Evolutionary conservation across 352 stramenopile species (phyloP).

Genomic region (Phytophthora rubi): DNA sequence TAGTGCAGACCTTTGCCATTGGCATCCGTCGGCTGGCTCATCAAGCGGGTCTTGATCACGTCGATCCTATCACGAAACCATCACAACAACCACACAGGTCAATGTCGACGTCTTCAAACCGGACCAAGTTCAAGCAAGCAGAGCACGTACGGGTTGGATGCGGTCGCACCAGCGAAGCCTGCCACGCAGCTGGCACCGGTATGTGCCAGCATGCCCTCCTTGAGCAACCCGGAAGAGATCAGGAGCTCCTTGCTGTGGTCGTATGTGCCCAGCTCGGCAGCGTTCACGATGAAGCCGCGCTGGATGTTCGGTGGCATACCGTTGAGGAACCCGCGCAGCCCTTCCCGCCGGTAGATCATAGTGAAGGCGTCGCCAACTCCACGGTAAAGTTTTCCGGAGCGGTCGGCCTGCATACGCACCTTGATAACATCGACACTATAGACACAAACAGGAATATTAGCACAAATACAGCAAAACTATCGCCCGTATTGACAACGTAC

Average conservation of each 20-base stretch:
- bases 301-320: constrained; percentile 89
- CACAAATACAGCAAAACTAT: neutral
- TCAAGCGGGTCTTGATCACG: constrained; percentile 86
- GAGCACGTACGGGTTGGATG: constrained; percentile 75
- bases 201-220: constrained; percentile 72
- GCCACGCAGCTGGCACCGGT: constrained; percentile 78
- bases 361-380: constrained; percentile 70
- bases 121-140: neutral
- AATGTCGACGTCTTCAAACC: constrained; percentile 5
- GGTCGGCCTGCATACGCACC: constrained; percentile 86
- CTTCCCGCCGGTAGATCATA: constrained; percentile 81
- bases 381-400: constrained; percentile 71
- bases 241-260: constrained; percentile 87
- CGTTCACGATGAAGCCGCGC: constrained; percentile 88
- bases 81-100: constrained; percentile 2
- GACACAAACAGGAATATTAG: constrained; percentile 10
- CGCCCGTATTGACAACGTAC: constrained; percentile 45
- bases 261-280: constrained; percentile 85
- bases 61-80: constrained; percentile 58
- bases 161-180: constrained; percentile 73
- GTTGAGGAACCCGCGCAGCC: constrained; percentile 70
- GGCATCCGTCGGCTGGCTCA: constrained; percentile 77
- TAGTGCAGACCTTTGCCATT: constrained; percentile 64
- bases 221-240: constrained; percentile 64
- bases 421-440: constrained; percentile 89